Evolutionary conservation across 768 basidiomycete species (phyloP).

Genomic region (Boletus rubropictus): DNA sequence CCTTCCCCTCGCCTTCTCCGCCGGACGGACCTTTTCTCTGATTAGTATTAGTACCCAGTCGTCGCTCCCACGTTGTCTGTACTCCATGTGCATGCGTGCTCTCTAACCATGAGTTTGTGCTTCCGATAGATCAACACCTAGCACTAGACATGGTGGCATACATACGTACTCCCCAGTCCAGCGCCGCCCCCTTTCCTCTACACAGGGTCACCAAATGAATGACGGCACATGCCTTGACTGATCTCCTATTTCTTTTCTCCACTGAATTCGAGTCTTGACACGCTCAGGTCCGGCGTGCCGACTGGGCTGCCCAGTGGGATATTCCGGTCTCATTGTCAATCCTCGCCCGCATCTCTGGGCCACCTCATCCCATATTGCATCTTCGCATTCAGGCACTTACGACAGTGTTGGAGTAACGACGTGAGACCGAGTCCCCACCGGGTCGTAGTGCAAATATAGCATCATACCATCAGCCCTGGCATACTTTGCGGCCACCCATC

Average conservation of each 20-base stretch:
- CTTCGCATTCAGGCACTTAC: constrained; percentile 19
- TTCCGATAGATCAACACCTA: background rate
- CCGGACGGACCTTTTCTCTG: constrained; percentile 14
- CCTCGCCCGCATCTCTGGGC: background rate
- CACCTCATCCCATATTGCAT: background rate
- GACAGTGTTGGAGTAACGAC: constrained; percentile 9
- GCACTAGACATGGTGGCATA: background rate
- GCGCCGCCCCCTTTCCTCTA: constrained; percentile 13
- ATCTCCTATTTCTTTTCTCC: constrained; percentile 12
- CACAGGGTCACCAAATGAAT: constrained; percentile 7
- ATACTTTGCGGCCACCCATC: background rate
- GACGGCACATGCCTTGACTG: constrained; percentile 6
- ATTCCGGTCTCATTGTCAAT: background rate
- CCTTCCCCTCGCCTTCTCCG: background rate
- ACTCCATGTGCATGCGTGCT: background rate
- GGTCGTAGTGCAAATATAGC: background rate
- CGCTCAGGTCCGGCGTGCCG: background rate
- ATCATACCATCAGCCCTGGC: constrained; percentile 11
- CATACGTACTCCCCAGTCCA: background rate
- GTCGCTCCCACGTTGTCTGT: background rate
- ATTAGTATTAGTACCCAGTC: background rate
- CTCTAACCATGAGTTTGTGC: constrained; percentile 1
- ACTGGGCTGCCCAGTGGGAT: too few relatives aligned
- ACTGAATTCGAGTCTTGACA: background rate
- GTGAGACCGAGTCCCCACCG: constrained; percentile 8